Base-by-base conservation (phyloP, 768 basidiomycete genomes). In the Hericium erinaceus region DNA sequence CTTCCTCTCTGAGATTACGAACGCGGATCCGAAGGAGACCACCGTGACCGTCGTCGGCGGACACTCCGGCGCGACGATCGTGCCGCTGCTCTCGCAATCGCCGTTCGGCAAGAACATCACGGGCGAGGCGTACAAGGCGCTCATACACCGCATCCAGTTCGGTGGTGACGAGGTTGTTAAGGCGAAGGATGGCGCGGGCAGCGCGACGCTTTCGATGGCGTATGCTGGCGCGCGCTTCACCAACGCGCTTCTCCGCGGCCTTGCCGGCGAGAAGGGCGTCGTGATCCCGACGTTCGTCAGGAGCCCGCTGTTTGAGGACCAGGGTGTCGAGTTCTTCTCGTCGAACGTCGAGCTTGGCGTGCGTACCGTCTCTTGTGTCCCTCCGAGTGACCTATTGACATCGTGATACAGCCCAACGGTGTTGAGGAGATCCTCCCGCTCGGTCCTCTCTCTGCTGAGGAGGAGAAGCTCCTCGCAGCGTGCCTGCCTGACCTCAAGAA, bases 131-230 rank as follows among this genome's bases (percentile, higher is more conserved):
- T 88, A 87, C 68, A 77, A 82, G 28, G 82, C 84, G 68, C 80
- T 98, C 61, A 87, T 99, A 56, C 75, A 95, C 77, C 83, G 95
- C 57, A 98, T 98, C 69, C 95, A 99, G 71, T 98, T 83, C 65
- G 95, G 95, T 69, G 95, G 95, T 74, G 95, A 99, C 67, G 95
- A 98, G 75, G 95, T 98, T 61, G 95, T 98, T 69, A 87, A 97
- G 80, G 95, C 95, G 53, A 98, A 98, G 80, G 94, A 95, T 63
- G 86, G 87, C 63, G 83, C 85, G 41, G 87, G 86, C 55, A 81
- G 79, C 44, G 86, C 86, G 39, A 89, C 86, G 26, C 80, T 89
- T 58, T 85, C 84, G 55, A 89, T 89, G 87, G 84, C 85, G 12
- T 86, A 83, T 68, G 85, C 87, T 56, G 86, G 83, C 64, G 84